Conservation (phyloP, 2,329 filamentous ascomycete species). For the Cordyceps cateniannulata region DNA sequence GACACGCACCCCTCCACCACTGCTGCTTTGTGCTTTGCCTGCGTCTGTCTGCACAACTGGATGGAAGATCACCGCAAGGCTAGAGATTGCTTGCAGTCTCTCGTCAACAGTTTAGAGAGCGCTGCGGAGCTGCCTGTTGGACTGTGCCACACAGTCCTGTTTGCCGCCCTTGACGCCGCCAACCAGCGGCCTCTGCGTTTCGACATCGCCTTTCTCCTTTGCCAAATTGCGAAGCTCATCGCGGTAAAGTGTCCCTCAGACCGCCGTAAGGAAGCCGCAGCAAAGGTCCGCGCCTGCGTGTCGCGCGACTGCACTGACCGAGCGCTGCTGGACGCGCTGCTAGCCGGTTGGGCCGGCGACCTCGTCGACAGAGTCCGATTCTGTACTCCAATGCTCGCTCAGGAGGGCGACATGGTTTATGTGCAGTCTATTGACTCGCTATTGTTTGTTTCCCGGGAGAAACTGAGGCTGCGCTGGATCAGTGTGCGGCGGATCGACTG, state of each 20-base stretch:
- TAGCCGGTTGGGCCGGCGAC: neutral
- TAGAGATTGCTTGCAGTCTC: neutral
- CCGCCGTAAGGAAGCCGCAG: neutral
- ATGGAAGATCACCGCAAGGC: neutral
- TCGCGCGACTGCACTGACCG: neutral
- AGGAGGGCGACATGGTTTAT: neutral
- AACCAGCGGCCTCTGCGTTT: neutral
- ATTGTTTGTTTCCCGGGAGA: neutral
- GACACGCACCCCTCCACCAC: neutral
- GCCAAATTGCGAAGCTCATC: neutral
- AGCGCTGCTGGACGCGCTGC: neutral
- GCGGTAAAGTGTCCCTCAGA: neutral
- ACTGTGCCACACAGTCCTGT: neutral
- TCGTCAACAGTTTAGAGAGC: neutral
- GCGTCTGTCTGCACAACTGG: neutral
- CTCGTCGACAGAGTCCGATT: neutral
- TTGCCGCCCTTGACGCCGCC: neutral
- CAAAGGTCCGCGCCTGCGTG: neutral
- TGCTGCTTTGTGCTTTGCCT: neutral
- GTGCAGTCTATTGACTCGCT: neutral
- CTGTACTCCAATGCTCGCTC: neutral
- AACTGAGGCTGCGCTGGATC: neutral
- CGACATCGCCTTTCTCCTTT: neutral
- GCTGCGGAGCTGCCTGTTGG: neutral
- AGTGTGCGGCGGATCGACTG: neutral